A percentile compares a stretch with the other conserved stretches of the same genome.
Evolutionary conservation across 345 rosid species (phyloP).

Genomic region (Turritis glabra): DNA sequence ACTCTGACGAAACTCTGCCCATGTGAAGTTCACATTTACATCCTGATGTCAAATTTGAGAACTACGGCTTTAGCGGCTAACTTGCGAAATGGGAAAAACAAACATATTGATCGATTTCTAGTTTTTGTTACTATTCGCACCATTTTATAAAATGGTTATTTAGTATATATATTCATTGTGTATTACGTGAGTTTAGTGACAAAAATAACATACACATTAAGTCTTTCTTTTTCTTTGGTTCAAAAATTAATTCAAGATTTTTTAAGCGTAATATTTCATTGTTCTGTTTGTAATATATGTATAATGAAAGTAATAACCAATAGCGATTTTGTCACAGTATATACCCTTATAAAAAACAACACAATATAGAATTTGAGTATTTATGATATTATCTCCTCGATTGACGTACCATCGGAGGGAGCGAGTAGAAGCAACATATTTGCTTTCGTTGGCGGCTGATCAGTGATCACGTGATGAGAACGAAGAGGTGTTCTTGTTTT

Average conservation of each 20-base stretch:
- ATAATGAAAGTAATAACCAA: neutral
- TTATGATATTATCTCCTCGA: slow-evolving; percentile 4
- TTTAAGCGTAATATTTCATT: too few relatives aligned
- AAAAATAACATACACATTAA: too few relatives aligned
- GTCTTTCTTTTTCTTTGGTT: too few relatives aligned
- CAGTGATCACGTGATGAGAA: slow-evolving; percentile 23
- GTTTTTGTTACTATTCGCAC: neutral
- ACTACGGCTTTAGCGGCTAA: neutral
- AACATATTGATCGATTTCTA: neutral
- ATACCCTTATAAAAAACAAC: neutral
- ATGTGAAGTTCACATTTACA: slow-evolving; percentile 13
- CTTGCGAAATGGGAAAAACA: neutral
- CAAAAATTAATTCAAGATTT: too few relatives aligned
- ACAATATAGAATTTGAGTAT: neutral
- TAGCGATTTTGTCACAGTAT: neutral
- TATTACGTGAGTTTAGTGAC: too few relatives aligned
- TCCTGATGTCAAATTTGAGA: slow-evolving; percentile 4
- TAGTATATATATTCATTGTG: too few relatives aligned
- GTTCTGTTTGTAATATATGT: too few relatives aligned
- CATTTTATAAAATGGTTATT: too few relatives aligned
- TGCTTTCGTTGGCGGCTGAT: slow-evolving; percentile 19
- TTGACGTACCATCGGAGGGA: neutral
- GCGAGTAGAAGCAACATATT: neutral
- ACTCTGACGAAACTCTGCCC: slow-evolving; percentile 10
- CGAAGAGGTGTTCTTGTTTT: slow-evolving; percentile 9